Evolutionary conservation across 2,329 filamentous ascomycete species (phyloP), one percentile per base, ranked within the genome.

Genomic region (Tothia fuscella): DNA sequence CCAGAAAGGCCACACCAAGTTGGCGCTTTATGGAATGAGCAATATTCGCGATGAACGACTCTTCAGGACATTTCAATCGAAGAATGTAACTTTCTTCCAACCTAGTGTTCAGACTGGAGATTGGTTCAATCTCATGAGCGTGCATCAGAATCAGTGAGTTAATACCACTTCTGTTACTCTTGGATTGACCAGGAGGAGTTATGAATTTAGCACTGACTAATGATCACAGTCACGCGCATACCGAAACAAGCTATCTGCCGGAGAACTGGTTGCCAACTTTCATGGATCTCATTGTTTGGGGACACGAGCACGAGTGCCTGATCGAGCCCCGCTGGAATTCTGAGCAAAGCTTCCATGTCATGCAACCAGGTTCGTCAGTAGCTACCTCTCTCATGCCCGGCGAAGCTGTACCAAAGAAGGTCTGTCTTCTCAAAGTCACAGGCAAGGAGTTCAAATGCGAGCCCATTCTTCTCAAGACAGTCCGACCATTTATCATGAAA

Each of bases 331-430:
- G 68, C 1, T 69, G 78, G 35, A 98, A 96, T 52, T 76, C 82
- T 0, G 86, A 94, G 54, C 94, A 81, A 36, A 82, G 81, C 1
- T 98, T 98, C 51, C 78, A 91, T 51, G 89, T 98, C 48, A 95
- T 98, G 76, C 91, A 98, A 54, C 91, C 91, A 1, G 91, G 91
- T 0, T 98, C 91, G 0, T 96, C 91, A 0, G 82, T 98, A 1
- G 91, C 89, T 1, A 98, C 91, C 1, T 96, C 91, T 0, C 67
- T 98, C 0, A 79, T 91, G 6, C 81, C 83, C 0, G 88, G 88
- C 21, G 91, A 98, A 62, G 84, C 91, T 1, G 85, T 87, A 1
- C 70, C 85, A 6, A 98, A 98, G 57, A 83, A 96, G 43, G 84
- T 96, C 5, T 80, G 87, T 1, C 81, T 98, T 16, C 58, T 96